Base-by-base conservation (phyloP, 495 filamentous ascomycete species). In the Gamarada debralockiae region DNA sequence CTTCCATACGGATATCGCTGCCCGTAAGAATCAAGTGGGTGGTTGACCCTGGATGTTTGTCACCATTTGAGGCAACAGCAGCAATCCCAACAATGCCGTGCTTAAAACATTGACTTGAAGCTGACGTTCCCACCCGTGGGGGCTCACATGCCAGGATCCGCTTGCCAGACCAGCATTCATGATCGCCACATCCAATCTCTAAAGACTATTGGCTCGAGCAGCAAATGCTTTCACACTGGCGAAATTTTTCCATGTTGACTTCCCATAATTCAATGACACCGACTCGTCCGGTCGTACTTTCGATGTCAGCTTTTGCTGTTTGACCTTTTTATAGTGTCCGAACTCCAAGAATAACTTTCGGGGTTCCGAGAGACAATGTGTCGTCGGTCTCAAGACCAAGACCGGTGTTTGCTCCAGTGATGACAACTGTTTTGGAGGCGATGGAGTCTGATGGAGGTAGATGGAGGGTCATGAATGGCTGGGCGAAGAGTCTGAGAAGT, bases 281-380 rank as follows among this genome's bases (percentile, higher is more conserved):
- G 10, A 56, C 15, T 17, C 62, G 55, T 15, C 63, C 52, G 6
- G 71, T 65, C 1, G 67, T 52, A 0, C 53, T 23, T 55, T 69
- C 49, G n/a, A 80, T 73, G 37, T 64, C 52, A 0, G 43, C 40
- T 48, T 68, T 69, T 23, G 76, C 77, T 38, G 40, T 52, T 37
- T 72, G 59, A 14, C 71, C 73, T 15, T 63, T 62, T 7, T 56
- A 46, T 3, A 67, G 17, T 45, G 60, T 67, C 10, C 77, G 68
- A 15, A 72, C 72, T 4, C 65, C 75, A 10, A 79, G 62, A 42
- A 79, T 77, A 0, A 48, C 38, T 6, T 33, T 23, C 18, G 63
- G 81, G 43, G 36, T 17, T 10, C 10, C 87, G 84, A 48, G 96
- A 84, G 37, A 82, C 80, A 53, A 15, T 46, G 78, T 73, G 10